Conservation (phyloP, 2,329 filamentous ascomycete genomes). For the Fusarium fujikuroi region DNA sequence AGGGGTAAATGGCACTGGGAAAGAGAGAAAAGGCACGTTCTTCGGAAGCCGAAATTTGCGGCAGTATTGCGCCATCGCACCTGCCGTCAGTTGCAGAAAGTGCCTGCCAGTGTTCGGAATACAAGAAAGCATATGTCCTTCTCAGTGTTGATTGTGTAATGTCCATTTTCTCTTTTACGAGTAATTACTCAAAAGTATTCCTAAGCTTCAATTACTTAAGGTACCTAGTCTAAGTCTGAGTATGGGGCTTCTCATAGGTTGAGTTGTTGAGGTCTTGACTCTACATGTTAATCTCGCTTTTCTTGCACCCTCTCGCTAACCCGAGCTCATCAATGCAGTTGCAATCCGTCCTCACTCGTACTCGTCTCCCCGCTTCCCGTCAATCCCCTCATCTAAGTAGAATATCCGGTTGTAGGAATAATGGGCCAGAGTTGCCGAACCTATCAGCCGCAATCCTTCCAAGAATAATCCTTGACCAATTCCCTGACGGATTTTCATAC, state of each 20-base stretch:
- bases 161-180: neutral
- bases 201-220: neutral
- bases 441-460: constrained; percentile 35
- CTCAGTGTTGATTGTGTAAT: neutral
- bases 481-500: constrained; percentile 44
- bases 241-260: neutral
- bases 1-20: constrained; percentile 40
- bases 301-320: neutral
- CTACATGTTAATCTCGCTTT: neutral
- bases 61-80: constrained; percentile 44
- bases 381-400: constrained; percentile 15
- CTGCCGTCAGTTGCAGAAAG: constrained; percentile 12
- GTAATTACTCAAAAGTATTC: neutral
- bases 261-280: neutral
- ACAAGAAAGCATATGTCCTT: neutral
- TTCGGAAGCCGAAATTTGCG: constrained; percentile 29
- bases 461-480: constrained; percentile 38
- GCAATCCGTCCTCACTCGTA: constrained; percentile 24
- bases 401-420: constrained; percentile 22
- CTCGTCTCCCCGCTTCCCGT: constrained; percentile 30
- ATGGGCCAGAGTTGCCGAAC: constrained; percentile 28
- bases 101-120: neutral
- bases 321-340: neutral
- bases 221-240: neutral
- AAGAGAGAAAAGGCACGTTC: constrained; percentile 24